Evolutionary conservation across 495 filamentous ascomycete species (phyloP).

Genomic region (Oidiodendron maius): DNA sequence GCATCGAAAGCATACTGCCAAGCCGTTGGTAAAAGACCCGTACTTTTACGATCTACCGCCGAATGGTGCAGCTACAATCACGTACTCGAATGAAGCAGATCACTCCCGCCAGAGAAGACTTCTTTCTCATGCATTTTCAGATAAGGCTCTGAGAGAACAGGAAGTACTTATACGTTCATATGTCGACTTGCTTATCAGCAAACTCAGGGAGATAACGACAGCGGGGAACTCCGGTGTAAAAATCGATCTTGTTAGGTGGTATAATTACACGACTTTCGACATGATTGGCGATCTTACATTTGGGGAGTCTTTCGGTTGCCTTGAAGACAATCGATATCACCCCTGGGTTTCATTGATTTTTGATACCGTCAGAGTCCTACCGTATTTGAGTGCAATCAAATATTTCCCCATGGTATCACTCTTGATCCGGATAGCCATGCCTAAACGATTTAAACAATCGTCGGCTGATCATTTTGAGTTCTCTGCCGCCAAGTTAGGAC

Average conservation of each 20-base stretch:
- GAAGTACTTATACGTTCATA: conserved; percentile 34
- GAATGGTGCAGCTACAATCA: conserved; percentile 13
- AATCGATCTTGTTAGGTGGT: conserved; percentile 34
- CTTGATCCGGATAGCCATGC: too few species aligned
- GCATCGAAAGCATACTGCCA: too few species aligned
- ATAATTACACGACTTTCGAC: conserved; percentile 41
- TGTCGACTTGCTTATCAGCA: conserved; percentile 9
- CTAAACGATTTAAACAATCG: too few species aligned
- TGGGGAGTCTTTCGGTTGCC: conserved; percentile 29
- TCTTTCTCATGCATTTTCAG: conserved; percentile 45
- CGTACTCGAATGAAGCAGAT: conserved; percentile 32
- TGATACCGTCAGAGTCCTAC: conserved; percentile 23
- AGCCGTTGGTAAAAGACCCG: too few species aligned
- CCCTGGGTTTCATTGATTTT: conserved; percentile 17
- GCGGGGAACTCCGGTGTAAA: neutral
- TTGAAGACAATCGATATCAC: neutral
- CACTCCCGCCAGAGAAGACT: conserved; percentile 41
- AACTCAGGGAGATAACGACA: conserved; percentile 6
- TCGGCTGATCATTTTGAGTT: too few species aligned
- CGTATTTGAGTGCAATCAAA: too few species aligned
- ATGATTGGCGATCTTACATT: conserved; percentile 37
- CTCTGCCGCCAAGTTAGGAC: too few species aligned
- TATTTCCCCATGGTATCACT: too few species aligned
- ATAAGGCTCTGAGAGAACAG: conserved; percentile 40
- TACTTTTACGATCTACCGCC: too few species aligned